Evolutionary conservation across 1,284 basidiomycete species (phyloP).

Genomic region (Ustilago loliicola): DNA sequence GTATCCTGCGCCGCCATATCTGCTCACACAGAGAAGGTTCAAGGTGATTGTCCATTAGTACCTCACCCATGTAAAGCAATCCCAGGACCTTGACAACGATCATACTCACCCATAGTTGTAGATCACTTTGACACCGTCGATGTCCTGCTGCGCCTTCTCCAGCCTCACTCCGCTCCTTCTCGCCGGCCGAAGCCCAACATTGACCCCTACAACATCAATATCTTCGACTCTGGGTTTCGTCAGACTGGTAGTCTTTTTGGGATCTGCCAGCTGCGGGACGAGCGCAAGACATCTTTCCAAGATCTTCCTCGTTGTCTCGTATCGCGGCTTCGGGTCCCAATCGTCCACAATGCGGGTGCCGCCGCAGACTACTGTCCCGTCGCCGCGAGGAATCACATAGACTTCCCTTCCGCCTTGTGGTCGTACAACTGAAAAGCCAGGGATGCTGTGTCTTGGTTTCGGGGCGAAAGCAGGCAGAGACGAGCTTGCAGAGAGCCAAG

Average conservation of each 20-base stretch:
- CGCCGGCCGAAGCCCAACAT: slow-evolving; percentile 60
- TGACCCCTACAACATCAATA: slow-evolving; percentile 47
- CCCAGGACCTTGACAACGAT: not conserved
- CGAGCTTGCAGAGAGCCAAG: slow-evolving; percentile 45
- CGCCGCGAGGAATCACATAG: slow-evolving; percentile 62
- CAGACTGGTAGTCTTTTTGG: slow-evolving; percentile 9
- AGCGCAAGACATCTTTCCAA: slow-evolving; percentile 44
- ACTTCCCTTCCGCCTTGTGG: slow-evolving; percentile 52
- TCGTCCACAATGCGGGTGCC: slow-evolving; percentile 59
- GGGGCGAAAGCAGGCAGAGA: not conserved
- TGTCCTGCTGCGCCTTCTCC: slow-evolving; percentile 25
- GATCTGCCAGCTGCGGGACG: slow-evolving; percentile 39
- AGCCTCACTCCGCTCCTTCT: slow-evolving; percentile 52
- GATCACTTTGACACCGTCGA: slow-evolving; percentile 37
- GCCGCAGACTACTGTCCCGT: slow-evolving; percentile 60
- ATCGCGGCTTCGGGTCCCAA: slow-evolving; percentile 31
- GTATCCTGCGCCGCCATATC: slow-evolving; percentile 58
- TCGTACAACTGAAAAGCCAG: slow-evolving; percentile 38
- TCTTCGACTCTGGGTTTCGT: slow-evolving; percentile 30
- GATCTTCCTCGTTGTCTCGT: slow-evolving; percentile 54
- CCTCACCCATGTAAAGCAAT: too few relatives aligned
- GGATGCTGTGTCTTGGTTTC: slow-evolving; percentile 15
- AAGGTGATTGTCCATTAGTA: not conserved
- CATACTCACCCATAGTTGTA: slow-evolving; percentile 38
- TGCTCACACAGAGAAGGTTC: not conserved